Base-by-base conservation (phyloP, 1,284 basidiomycete genomes). In the Ganoderma lucidum region DNA sequence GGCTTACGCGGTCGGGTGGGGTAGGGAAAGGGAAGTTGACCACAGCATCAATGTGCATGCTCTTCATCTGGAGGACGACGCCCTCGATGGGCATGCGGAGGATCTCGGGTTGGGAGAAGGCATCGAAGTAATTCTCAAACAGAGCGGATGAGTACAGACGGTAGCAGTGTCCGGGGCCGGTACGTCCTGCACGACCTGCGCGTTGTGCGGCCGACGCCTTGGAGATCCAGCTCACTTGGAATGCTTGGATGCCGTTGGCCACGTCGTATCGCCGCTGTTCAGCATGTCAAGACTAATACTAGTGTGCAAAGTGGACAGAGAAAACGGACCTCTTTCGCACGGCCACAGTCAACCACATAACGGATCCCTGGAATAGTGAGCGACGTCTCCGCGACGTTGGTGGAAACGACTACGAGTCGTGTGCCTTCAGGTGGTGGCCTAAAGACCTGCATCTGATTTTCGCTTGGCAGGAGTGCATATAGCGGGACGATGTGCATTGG, bases 21-120 rank as follows among this genome's bases (percentile, higher is more conserved):
- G 98, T 99, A 0, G 98, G 98, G 83, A 99, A 99, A 12, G 98
- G 98, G 80, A 99, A 99, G 81, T 99, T 98, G 75, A 95, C 87
- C 30, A 99, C 96, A 0, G 95, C 88, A 77, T 99, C 97, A 70
- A 99, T 97, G 78, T 98, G 96, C 97, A 99, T 99, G 79, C 92
- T 93, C 86, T 99, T 99, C 98, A 99, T 99, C 81, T 98, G 96
- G 44, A 99, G 85, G 14, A 99, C 96, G 32, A 99, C 91, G 0
- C 97, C 97, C 76, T 99, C 98, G 75, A 99, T 97, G 0, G 98
- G 97, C 83, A 96, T 97, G 37, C 97, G 92, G 58, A 97, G 86
- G 71, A 99, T 98, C 80, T 99, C 98, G 2, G 98, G 97, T 70
- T 90, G 84, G 0, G 95, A 88, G 80, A 98, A 98, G 69, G 90